Evolutionary conservation across 2,329 filamentous ascomycete species (phyloP).

Genomic region (Penicillium sp.): DNA sequence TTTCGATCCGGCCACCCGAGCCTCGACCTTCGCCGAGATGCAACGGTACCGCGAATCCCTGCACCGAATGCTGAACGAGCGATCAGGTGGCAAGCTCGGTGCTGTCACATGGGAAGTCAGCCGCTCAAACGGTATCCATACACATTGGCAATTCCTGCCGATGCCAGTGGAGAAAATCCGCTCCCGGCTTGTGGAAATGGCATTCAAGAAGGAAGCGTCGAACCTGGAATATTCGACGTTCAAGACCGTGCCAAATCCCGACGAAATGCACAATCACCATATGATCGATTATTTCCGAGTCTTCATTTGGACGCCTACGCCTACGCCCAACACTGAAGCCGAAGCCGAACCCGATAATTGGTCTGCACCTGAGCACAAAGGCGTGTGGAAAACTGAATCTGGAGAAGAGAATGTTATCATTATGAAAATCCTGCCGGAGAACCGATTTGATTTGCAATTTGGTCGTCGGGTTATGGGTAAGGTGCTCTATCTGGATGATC

Average conservation of each 20-base stretch:
- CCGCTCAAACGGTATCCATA: slow-evolving; percentile 75
- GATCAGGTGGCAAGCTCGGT: slow-evolving; percentile 61
- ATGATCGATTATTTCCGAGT: slow-evolving; percentile 70
- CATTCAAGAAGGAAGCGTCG: slow-evolving; percentile 84
- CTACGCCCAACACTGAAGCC: slow-evolving; percentile 18
- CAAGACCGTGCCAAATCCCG: slow-evolving; percentile 38
- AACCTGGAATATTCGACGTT: slow-evolving; percentile 64
- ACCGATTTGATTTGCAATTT: slow-evolving; percentile 88
- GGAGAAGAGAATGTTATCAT: slow-evolving; percentile 69
- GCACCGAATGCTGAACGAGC: slow-evolving; percentile 68
- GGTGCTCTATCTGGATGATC: slow-evolving; percentile 72
- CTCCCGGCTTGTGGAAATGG: slow-evolving; percentile 78
- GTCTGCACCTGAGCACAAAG: slow-evolving; percentile 8
- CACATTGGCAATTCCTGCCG: slow-evolving; percentile 92
- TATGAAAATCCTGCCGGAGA: slow-evolving; percentile 68
- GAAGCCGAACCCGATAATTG: slow-evolving; percentile 6
- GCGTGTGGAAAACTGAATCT: background rate
- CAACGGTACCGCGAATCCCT: slow-evolving; percentile 72
- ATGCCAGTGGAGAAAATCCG: slow-evolving; percentile 66
- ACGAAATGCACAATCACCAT: slow-evolving; percentile 45
- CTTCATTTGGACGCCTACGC: slow-evolving; percentile 68
- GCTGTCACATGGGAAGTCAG: slow-evolving; percentile 92
- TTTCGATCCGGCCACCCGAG: slow-evolving; percentile 55
- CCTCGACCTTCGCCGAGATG: slow-evolving; percentile 76
- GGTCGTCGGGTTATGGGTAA: slow-evolving; percentile 85